phyloP scores from a whole-genome alignment of 2,329 filamentous ascomycete genomes.

The Venturia oleaginea region DNA sequence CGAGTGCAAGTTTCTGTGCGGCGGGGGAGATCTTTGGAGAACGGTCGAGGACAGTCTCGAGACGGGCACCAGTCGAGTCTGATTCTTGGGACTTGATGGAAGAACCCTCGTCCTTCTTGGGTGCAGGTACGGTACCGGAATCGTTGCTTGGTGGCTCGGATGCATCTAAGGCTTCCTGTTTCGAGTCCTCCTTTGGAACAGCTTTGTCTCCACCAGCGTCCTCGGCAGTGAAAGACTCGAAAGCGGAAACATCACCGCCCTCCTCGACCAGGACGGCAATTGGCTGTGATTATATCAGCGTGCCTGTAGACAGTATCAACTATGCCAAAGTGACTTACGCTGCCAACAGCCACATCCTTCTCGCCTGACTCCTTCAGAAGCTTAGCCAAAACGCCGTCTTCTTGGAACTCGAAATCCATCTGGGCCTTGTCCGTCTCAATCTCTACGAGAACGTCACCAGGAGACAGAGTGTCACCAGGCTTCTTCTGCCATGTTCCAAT shows the following conservation, averaged over 20 bases:
- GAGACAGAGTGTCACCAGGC: slow-evolving; percentile 73
- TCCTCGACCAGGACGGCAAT: slow-evolving; percentile 95
- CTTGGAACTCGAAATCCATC: slow-evolving; percentile 99
- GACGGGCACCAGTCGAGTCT: slow-evolving; percentile 61
- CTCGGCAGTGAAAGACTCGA: slow-evolving; percentile 77
- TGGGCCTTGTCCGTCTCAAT: slow-evolving; percentile 99
- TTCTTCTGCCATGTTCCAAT: slow-evolving; percentile 99
- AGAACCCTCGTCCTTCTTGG: slow-evolving; percentile 30
- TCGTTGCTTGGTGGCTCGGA: slow-evolving; percentile 47
- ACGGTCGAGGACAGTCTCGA: slow-evolving; percentile 78
- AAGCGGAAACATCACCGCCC: slow-evolving; percentile 74
- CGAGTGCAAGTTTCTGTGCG: slow-evolving; percentile 73
- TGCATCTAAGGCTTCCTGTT: slow-evolving; percentile 53
- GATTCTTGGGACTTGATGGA: slow-evolving; percentile 58
- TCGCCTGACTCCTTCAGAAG: slow-evolving; percentile 84
- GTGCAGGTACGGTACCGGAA: slow-evolving; percentile 49
- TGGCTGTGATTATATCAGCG: slow-evolving; percentile 49
- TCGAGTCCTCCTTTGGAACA: slow-evolving; percentile 51
- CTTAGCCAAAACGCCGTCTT: slow-evolving; percentile 93
- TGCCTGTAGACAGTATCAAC: slow-evolving; percentile 10
- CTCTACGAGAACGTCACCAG: slow-evolving; percentile 93
- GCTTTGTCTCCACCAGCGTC: slow-evolving; percentile 82
- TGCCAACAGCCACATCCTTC: slow-evolving; percentile 91
- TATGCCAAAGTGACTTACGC: slow-evolving; percentile 52
- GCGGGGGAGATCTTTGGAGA: slow-evolving; percentile 63